Evolutionary conservation across 768 basidiomycete species (phyloP), one percentile per base, ranked within the genome.

Genomic region (Calocybe cyanea): DNA sequence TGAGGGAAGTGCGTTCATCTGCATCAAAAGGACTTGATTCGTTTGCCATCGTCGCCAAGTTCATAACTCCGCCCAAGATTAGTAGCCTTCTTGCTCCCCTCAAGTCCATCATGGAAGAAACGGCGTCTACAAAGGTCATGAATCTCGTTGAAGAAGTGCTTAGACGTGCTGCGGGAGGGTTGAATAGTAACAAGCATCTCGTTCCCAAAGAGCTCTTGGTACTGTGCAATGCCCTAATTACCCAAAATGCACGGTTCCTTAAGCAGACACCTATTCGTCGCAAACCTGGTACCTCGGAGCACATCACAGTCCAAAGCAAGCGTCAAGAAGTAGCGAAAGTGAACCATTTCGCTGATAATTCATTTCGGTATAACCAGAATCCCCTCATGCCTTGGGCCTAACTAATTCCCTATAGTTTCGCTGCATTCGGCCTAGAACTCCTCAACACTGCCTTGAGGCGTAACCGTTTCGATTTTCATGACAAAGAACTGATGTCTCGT

Each of bases 361-460:
- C 92, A 4, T 87, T 85, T 69, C 83, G 91, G 88, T 88, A 58
- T 60, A 49, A 28, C 42, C 28, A 0, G 19, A 32, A 8, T 38
- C 37, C 14, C 20, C 32, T 19, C 37, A 21, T 7, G 23, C 11
- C 7, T 48, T 34, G 50, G n/a, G n/a, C n/a, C n/a, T n/a, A n/a
- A 44, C 51, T 47, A 50, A 41, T 19, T 21, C 32, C 37, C 20
- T 17, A 2, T 50, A 92, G 87, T 19, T 98, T 98, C 56, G 81
- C 96, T 23, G 77, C 81, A 4, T 92, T 99, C 55, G 96, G 96
- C 33, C 72, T 98, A 33, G 93, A 98, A 43, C 71, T 99, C 3
- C 85, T 98, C 59, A 80, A 86, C 55, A 88, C 91, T 3, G 92
- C 92, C 0, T 80, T 90, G 58, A 81, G 89, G 38, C 81, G 92